Base-by-base conservation (phyloP, 2,329 filamentous ascomycete genomes). In the Fusarium nematophilum region DNA sequence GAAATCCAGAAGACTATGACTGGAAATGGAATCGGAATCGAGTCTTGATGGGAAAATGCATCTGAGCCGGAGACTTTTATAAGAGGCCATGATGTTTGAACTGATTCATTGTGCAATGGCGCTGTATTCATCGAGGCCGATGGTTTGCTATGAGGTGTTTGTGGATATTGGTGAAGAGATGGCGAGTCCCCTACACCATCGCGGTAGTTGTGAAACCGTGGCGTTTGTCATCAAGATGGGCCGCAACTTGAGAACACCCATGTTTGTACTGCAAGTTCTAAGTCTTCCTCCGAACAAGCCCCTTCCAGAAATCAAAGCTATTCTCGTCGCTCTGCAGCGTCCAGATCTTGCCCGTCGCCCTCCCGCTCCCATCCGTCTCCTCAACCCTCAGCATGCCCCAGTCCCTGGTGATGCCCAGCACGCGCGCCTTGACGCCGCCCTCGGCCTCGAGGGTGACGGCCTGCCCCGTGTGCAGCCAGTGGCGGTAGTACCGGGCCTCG, bases 271-370 rank as follows among this genome's bases (percentile, higher is more conserved):
- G 3, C 29, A 31, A 31, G 25, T 34, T 4, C 21, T 72, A 93
- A 2, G 88, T 75, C 81, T 96, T 98, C 69, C 89, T 85, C 79
- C 87, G 92, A 15, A 99, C 79, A 68, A 99, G 72, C 0, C 95
- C 95, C 71, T 86, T 91, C 78, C 97, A 96, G 74, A 97, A 99
- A 76, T 99, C 95, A 79, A 99, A 99, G 74, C 93, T 97, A 71
- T 99, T 99, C 73, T 93, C 92, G 75, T 99, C 95, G 74, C 93
- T 97, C 80, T 97, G 93, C 76, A 99, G 76, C 67, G 90, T 86
- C 85, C 90, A 94, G 43, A 90, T 80, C 75, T 85, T 90, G 0
- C 94, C 93, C 1, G 91, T 97, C 3, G 83, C 79, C 47, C 88
- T 81, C 60, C 92, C 92, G 54, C 90, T 84, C 73, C 81, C 85